phyloP scores from a whole-genome alignment of 306 rosid species.

The Quercus berberidifolia region DNA sequence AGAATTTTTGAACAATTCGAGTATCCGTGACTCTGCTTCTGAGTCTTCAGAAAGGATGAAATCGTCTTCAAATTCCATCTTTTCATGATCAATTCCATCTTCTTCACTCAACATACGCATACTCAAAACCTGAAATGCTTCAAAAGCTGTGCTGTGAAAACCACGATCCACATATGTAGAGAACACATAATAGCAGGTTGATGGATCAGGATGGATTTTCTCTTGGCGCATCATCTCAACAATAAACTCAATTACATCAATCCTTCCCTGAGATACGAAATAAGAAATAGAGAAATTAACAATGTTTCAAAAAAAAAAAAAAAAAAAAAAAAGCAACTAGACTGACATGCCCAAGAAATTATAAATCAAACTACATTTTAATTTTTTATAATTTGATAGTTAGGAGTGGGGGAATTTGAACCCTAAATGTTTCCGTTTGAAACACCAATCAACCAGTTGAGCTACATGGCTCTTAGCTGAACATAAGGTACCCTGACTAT shows the following conservation, averaged over 20 bases:
- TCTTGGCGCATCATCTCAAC: conserved; percentile 65
- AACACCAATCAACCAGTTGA: too few relatives aligned
- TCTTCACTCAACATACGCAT: conserved; percentile 53
- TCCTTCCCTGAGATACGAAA: conserved; percentile 49
- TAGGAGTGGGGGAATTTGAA: too few relatives aligned
- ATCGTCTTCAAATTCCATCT: conserved; percentile 32
- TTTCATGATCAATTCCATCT: conserved; percentile 27
- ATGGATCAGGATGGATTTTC: conserved; percentile 53
- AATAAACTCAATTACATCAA: conserved; percentile 67
- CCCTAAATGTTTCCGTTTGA: too few relatives aligned
- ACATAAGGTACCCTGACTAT: background rate
- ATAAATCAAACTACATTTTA: background rate
- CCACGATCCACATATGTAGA: conserved; percentile 52
- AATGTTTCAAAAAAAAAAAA: background rate
- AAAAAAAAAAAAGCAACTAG: background rate
- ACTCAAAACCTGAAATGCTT: conserved; percentile 67
- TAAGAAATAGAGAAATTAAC: background rate
- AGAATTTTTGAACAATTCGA: conserved; percentile 46
- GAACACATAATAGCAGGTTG: conserved; percentile 66
- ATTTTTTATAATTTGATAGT: too few relatives aligned
- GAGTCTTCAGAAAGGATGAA: conserved; percentile 51
- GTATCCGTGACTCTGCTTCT: conserved; percentile 45
- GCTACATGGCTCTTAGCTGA: too few relatives aligned
- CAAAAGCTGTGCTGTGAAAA: conserved; percentile 59
- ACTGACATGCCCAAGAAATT: background rate